phyloP scores from a whole-genome alignment of 306 rosid species.

The Begonia peltatifolia region DNA sequence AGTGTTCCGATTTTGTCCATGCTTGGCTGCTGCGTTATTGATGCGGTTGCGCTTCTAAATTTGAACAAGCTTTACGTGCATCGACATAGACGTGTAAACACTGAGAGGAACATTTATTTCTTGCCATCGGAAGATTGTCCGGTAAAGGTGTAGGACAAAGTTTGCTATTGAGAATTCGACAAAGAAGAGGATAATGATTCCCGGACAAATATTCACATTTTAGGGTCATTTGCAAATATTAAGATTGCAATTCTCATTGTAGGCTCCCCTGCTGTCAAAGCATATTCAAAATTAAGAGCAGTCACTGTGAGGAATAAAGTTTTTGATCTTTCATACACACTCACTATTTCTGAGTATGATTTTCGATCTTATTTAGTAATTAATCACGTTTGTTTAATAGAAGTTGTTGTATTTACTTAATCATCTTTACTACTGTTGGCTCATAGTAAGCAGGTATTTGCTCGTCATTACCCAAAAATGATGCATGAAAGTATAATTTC shows the following conservation, averaged over 20 bases:
- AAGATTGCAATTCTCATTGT: slow-evolving; percentile 70
- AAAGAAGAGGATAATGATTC: slow-evolving; percentile 71
- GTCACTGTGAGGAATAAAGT: slow-evolving; percentile 65
- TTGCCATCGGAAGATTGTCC: slow-evolving; percentile 73
- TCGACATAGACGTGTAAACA: slow-evolving; percentile 76
- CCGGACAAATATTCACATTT: slow-evolving; percentile 70
- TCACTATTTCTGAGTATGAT: too few species aligned
- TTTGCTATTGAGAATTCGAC: slow-evolving; percentile 83
- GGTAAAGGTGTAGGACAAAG: slow-evolving; percentile 79
- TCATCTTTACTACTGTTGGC: too few species aligned
- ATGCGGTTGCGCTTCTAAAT: slow-evolving; percentile 61
- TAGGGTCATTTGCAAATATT: slow-evolving; percentile 73
- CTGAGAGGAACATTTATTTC: slow-evolving; percentile 78
- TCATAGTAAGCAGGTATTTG: too few species aligned
- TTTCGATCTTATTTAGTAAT: too few species aligned
- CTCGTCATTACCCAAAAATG: too few species aligned
- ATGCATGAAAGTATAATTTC: too few species aligned
- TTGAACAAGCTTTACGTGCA: slow-evolving; percentile 69
- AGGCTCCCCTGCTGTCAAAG: slow-evolving; percentile 84
- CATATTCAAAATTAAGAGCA: slow-evolving; percentile 62
- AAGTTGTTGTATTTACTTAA: too few species aligned
- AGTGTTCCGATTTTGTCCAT: slow-evolving; percentile 84
- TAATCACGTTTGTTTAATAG: too few species aligned
- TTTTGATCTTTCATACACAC: slow-evolving; percentile 23
- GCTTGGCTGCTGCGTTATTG: slow-evolving; percentile 74